Evolutionary conservation across 768 basidiomycete genomes (phyloP).

Genomic region (Suillus brevipes): DNA sequence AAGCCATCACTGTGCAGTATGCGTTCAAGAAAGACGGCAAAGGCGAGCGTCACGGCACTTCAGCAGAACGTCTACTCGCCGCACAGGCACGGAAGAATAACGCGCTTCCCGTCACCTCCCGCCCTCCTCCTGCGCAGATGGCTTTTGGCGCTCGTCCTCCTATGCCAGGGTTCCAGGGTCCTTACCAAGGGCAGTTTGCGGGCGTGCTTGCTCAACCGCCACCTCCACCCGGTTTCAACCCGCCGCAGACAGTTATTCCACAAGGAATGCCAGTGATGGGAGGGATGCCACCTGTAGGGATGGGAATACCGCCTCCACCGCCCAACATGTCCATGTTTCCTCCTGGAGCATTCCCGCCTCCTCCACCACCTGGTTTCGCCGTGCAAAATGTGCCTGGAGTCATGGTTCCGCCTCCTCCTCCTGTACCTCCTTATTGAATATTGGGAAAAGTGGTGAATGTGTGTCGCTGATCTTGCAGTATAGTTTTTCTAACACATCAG

Average conservation of each 20-base stretch:
- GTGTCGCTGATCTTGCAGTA: background rate
- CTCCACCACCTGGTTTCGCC: slow-evolving; percentile 67
- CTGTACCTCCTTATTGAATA: slow-evolving; percentile 33
- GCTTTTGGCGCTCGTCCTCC: slow-evolving; percentile 67
- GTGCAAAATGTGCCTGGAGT: slow-evolving; percentile 43
- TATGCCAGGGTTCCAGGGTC: slow-evolving; percentile 70
- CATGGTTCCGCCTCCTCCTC: slow-evolving; percentile 48
- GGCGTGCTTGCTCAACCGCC: slow-evolving; percentile 82
- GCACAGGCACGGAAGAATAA: slow-evolving; percentile 96
- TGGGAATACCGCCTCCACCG: slow-evolving; percentile 39
- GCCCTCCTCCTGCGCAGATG: slow-evolving; percentile 68
- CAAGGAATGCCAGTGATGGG: slow-evolving; percentile 38
- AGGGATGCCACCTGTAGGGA: slow-evolving; percentile 30
- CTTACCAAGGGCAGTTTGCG: slow-evolving; percentile 92
- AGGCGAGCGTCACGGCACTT: slow-evolving; percentile 95
- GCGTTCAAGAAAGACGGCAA: slow-evolving; percentile 99
- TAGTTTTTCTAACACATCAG: background rate
- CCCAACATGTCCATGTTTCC: slow-evolving; percentile 49
- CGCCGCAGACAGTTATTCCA: slow-evolving; percentile 67
- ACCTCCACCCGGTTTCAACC: slow-evolving; percentile 77
- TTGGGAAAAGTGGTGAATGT: background rate
- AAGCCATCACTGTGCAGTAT: slow-evolving; percentile 95
- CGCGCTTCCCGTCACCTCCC: slow-evolving; percentile 74
- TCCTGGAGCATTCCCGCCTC: slow-evolving; percentile 53
- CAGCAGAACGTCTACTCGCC: slow-evolving; percentile 94